Evolutionary conservation across 495 filamentous ascomycete species (phyloP).

Genomic region (Talaromyces adpressus): DNA sequence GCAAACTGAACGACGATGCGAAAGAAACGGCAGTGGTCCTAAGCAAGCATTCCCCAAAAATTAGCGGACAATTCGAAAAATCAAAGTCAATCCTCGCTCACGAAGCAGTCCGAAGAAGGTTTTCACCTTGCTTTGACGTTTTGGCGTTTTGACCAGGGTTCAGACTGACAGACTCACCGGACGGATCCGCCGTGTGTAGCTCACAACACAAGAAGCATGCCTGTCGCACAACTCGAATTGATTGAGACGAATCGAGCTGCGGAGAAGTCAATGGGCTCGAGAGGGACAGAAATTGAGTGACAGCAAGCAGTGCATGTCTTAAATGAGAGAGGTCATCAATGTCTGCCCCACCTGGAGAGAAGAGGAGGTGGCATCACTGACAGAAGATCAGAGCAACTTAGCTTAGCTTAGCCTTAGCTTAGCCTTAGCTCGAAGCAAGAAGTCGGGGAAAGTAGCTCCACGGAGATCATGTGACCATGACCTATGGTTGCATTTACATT

Average conservation of each 20-base stretch:
- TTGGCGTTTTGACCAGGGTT: background rate
- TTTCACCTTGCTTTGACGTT: background rate
- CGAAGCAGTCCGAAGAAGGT: background rate
- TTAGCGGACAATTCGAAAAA: background rate
- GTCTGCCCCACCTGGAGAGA: background rate
- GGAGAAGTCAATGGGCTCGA: background rate
- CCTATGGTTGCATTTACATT: no score
- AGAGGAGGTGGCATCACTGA: background rate
- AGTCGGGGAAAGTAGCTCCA: background rate
- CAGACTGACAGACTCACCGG: constrained; percentile 1
- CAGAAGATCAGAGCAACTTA: background rate
- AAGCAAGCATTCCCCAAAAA: background rate
- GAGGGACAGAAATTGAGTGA: background rate
- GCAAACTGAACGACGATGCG: background rate
- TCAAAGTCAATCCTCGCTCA: background rate
- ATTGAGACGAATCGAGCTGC: background rate
- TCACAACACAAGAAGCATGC: constrained; percentile 7
- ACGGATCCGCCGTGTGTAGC: constrained; percentile 3
- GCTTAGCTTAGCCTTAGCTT: background rate
- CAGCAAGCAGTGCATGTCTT: background rate
- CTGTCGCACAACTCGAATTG: background rate
- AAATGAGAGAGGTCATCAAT: background rate
- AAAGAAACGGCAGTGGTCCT: constrained; percentile 1
- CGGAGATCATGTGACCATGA: background rate
- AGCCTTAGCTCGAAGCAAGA: background rate